Base-by-base conservation (phyloP, 495 filamentous ascomycete genomes). In the Collariella sp. region DNA sequence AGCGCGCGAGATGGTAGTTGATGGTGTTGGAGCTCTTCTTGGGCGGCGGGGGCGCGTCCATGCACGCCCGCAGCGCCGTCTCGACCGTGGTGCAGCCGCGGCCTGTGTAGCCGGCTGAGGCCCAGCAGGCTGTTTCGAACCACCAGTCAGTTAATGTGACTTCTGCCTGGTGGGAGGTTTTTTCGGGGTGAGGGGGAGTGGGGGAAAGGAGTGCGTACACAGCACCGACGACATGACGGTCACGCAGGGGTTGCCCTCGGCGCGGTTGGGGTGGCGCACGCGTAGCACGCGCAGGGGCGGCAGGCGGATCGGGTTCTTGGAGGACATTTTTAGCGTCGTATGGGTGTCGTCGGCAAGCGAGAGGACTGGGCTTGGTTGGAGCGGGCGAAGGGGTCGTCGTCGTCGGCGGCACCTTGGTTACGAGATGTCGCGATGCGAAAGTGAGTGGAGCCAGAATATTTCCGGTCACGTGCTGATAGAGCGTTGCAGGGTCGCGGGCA, bases 1-100 rank as follows among this genome's bases (percentile, higher is more conserved):
- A 83, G 56, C 93, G 80, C 62, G 79, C 79, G 36, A 98, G 71
- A 70, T 96, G 91, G 77, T 95, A 95, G 73, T 98, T 98, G 79
- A 97, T 91, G 51, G 82, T 86, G 75, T 85, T 95, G 76, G 80
- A 84, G 69, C 82, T 79, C 62, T 78, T 72, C n/a, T 75, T 69
- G 58, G 78, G 75, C 34, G 84, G 72, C 76, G 76, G 83, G 78
- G 83, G 83, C 58, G 78, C 77, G 72, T 98, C 93, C 93, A 96
- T 96, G 77, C 93, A 98, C n/a, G 79, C 72, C 54, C 90, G 80
- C 65, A 98, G 73, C 60, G 85, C 80, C 61, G 87, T 76, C 68
- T 96, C 93, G 44, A 97, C 67, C 24, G 76, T 80, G n/a, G 77
- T 79, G 62, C 93, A 98, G 20, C 87, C 89, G 36, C 82, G 75